Percentiles rank a stretch among this genome's conserved stretches.
Evolutionary conservation across 257 asterid genomes (phyloP).

Genomic region (Hygrophila difformis): DNA sequence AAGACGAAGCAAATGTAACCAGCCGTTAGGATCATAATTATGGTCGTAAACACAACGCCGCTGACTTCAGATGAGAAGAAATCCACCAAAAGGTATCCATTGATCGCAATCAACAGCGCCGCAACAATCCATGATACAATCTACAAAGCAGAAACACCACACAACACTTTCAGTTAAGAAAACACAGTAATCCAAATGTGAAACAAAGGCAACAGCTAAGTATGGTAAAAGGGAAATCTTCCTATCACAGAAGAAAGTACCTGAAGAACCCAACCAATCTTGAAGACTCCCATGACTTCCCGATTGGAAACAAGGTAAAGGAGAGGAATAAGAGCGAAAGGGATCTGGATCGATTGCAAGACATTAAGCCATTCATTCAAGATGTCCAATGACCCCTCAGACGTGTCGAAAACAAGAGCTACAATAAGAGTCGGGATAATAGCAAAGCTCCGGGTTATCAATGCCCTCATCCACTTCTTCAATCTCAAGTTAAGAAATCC

Average conservation of each 20-base stretch:
- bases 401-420: constrained; percentile 59
- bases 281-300: constrained; percentile 73
- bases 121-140: constrained; percentile 60
- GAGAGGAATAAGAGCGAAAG: constrained; percentile 74
- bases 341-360: constrained; percentile 74
- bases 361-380: constrained; percentile 80
- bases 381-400: constrained; percentile 58
- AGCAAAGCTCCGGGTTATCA: constrained; percentile 70
- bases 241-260: constrained; percentile 22
- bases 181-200: too few relatives aligned
- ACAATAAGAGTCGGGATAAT: constrained; percentile 62
- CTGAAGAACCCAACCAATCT: constrained; percentile 55
- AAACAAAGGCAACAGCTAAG: too few relatives aligned
- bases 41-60: constrained; percentile 32
- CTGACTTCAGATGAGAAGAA: constrained; percentile 49
- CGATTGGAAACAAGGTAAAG: constrained; percentile 69
- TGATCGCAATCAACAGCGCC: constrained; percentile 50
- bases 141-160: constrained; percentile 22
- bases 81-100: constrained; percentile 64
- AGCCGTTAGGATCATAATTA: constrained; percentile 32
- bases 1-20: constrained; percentile 43
- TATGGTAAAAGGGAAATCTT: too few relatives aligned
- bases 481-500: constrained; percentile 56
- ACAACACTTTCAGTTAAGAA: neutral
- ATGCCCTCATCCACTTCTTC: constrained; percentile 72